A percentile compares a stretch with the other conserved stretches of the same genome.
These are phyloP conservation scores for Hanseniaspora meyeri DNA, from an alignment of 805 yeast genomes.

Conservation along the genomic window DNA sequence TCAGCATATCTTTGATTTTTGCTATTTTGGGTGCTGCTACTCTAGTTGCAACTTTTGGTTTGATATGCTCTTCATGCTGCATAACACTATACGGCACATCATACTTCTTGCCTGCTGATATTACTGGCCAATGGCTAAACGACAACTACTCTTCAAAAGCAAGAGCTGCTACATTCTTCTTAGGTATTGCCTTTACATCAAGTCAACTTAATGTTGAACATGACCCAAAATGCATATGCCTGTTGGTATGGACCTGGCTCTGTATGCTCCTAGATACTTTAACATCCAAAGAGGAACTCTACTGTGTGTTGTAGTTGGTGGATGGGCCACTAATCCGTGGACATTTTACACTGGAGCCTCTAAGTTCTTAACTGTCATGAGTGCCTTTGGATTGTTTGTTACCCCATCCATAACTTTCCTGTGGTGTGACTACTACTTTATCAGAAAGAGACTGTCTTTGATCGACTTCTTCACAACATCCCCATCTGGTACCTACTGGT, in stretches of 20 bases:
- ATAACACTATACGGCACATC: constrained; percentile 27
- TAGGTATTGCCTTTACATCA: constrained; percentile 27
- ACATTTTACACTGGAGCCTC: constrained; percentile 30
- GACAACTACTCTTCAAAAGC: constrained; percentile 27
- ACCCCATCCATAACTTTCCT: constrained; percentile 30
- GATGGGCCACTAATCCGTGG: constrained; percentile 34
- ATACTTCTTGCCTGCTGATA: constrained; percentile 32
- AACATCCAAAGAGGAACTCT: constrained; percentile 30
- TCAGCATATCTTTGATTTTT: constrained; percentile 11
- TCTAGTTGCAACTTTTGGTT: constrained; percentile 32
- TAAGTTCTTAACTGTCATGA: constrained; percentile 29
- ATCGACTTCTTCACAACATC: constrained; percentile 28
- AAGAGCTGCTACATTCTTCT: constrained; percentile 34
- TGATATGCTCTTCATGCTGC: constrained; percentile 30
- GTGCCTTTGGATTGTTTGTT: constrained; percentile 30
- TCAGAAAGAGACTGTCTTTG: constrained; percentile 27
- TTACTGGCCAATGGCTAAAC: constrained; percentile 31
- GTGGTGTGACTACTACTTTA: constrained; percentile 29
- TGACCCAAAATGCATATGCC: constrained; percentile 31
- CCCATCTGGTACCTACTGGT: constrained; percentile 19
- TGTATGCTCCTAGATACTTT: constrained; percentile 27
- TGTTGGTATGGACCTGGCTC: constrained; percentile 32
- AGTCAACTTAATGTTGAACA: constrained; percentile 30
- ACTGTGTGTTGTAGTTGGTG: constrained; percentile 23
- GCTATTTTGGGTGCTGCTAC: constrained; percentile 30